Base-by-base conservation (phyloP, 139 green algal genomes). In the Tetraselmis striata region DNA sequence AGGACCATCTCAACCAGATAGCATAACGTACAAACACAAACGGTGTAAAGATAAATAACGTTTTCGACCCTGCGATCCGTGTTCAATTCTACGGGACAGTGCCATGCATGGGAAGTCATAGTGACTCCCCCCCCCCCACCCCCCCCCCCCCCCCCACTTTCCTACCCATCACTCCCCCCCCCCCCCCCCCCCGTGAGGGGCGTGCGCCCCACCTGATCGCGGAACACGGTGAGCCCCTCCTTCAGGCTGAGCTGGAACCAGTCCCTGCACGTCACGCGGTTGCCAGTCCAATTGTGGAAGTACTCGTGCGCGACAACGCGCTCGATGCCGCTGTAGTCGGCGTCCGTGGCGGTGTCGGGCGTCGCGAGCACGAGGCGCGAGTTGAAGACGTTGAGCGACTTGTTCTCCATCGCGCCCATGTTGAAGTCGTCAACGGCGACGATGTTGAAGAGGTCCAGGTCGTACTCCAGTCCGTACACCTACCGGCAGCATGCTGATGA, bases 241-340 rank as follows among this genome's bases (percentile, higher is more conserved):
- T 99, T 99, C 30, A 99, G 92, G 0, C 92, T 98, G 18, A 99
- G 94, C 91, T 99, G 96, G 90, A 98, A 98, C 95, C 96, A 99
- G 90, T 99, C 96, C 2, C 96, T 90, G 88, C 95, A 98, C 0
- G 95, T 98, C 26, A 98, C 94, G 26, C 96, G 87, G 93, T 99
- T 98, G 75, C 96, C 93, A 30, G 93, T 92, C 84, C 87, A 95
- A 86, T 80, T 81, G 81, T 81, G 81, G 76, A 84, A 81, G 74
- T 96, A 96, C 92, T 98, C 94, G 85, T 98, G 92, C 28, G 86
- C 95, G 29, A 97, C 89, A 23, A 98, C 92, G 31, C 90, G 92
- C 89, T 99, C 95, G 59, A 99, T 98, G 79, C 91, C 87, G 0
- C 79, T 84, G 85, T 96, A 99, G 89, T 99, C 95, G 30, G 80